Percentiles rank a stretch among this genome's conserved stretches.
Conservation (phyloP, 305 asterid species). For the Fraxinus velutina region DNA sequence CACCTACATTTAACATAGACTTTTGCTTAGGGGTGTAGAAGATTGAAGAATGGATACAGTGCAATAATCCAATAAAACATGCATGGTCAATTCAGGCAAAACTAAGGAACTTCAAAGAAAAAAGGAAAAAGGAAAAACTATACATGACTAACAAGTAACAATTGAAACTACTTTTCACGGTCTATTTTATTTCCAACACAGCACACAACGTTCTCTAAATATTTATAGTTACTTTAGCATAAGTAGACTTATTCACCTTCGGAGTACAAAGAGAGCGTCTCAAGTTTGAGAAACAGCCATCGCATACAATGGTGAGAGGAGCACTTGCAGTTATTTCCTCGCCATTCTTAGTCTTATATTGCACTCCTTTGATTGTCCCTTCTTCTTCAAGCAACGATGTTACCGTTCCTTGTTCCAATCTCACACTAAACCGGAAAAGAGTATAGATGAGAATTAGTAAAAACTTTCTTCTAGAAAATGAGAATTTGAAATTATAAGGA, state of each 20-base stretch:
- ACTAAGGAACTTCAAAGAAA: background rate
- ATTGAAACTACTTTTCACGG: background rate
- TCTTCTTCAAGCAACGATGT: slow-evolving; percentile 24
- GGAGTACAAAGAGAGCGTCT: slow-evolving; percentile 25
- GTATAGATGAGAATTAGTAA: background rate
- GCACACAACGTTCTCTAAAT: background rate
- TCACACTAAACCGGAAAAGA: slow-evolving; percentile 17
- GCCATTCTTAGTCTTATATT: slow-evolving; percentile 22
- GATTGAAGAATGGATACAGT: background rate
- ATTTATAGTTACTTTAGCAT: background rate
- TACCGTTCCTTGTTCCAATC: slow-evolving; percentile 29
- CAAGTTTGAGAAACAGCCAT: slow-evolving; percentile 32
- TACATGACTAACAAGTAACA: background rate
- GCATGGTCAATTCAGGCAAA: background rate
- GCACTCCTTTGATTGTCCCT: slow-evolving; percentile 25
- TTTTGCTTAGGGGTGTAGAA: background rate
- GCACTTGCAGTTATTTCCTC: slow-evolving; percentile 25
- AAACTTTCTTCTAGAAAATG: background rate
- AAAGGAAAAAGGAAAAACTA: background rate
- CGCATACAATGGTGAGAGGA: slow-evolving; percentile 32
- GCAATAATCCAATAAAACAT: background rate
- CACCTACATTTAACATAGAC: slow-evolving; percentile 14
- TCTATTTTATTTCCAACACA: background rate
- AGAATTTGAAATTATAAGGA: background rate
- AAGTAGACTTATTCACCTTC: background rate